These are phyloP conservation scores for Aspergillus pseudoviridinutans DNA, from an alignment of 2,329 filamentous ascomycete species.

Conservation along the genomic window DNA sequence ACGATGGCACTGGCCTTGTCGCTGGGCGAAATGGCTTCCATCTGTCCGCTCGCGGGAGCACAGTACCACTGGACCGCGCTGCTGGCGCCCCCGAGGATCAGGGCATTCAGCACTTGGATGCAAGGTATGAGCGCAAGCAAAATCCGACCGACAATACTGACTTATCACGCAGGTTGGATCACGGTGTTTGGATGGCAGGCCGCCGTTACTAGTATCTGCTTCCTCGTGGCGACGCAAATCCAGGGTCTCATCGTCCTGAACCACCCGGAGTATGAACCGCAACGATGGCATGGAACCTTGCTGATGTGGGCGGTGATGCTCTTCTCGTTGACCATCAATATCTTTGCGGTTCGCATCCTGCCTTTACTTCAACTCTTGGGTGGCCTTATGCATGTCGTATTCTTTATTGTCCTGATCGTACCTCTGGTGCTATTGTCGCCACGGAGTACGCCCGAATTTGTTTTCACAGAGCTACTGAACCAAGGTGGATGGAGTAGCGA, in stretches of 20 bases:
- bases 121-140: slow-evolving; percentile 23
- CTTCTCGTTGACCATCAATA: slow-evolving; percentile 31
- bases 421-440: slow-evolving; percentile 26
- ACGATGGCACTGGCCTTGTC: slow-evolving; percentile 24
- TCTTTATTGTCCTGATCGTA: slow-evolving; percentile 34
- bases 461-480: slow-evolving; percentile 24
- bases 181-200: slow-evolving; percentile 43
- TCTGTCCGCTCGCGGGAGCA: slow-evolving; percentile 39
- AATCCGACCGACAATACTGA: not conserved
- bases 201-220: slow-evolving; percentile 31
- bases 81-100: slow-evolving; percentile 26
- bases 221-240: slow-evolving; percentile 33
- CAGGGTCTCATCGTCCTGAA: slow-evolving; percentile 30
- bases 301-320: slow-evolving; percentile 37
- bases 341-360: not conserved
- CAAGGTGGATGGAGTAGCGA: slow-evolving; percentile 28
- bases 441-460: slow-evolving; percentile 30
- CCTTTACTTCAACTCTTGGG: slow-evolving; percentile 38
- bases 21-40: slow-evolving; percentile 40
- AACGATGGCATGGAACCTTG: slow-evolving; percentile 38
- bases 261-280: slow-evolving; percentile 28
- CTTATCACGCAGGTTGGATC: slow-evolving; percentile 30
- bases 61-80: slow-evolving; percentile 43
- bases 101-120: slow-evolving; percentile 31
- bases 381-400: slow-evolving; percentile 22